Evolutionary conservation across 768 basidiomycete species (phyloP), one percentile per base, ranked within the genome.

Genomic region (Stropharia rugosoannulata): DNA sequence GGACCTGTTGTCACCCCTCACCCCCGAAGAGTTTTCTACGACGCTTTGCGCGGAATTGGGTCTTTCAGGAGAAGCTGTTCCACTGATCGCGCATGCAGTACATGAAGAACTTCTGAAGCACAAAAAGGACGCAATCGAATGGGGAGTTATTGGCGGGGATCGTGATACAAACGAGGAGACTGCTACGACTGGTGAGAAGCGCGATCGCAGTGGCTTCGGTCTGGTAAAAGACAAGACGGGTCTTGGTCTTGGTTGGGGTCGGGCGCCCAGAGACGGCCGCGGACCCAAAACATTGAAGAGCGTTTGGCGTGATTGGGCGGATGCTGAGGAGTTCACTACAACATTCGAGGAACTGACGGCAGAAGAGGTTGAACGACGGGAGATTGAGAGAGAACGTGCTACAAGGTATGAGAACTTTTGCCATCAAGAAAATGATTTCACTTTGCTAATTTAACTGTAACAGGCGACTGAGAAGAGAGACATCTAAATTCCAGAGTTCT

Each of bases 101-200:
- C 94, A 96, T 68, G 97, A 98, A 66, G 97, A 99, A 66, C 81
- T 99, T 43, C 78, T 96, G 64, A 93, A 92, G 68, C 94, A 97
- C 70, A 98, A 96, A 69, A 92, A 91, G 63, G 95, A 97, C 67
- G 93, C 89, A 4, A 82, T 98, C 35, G 97, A 98, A 66, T 90
- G 94, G 85, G 93, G 96, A 16, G 84, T 98, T 27, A 80, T 98
- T 42, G 85, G 83, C 8, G 83, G 86, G 45, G 75, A 75, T 27
- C 61, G 73, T 15, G 75, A 76, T 39, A 53, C 62, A 22, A 66
- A 56, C 22, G 72, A 71, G 10, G 68, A 71, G n/a, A 56, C 52
- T 25, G 60, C 53, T 1, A 57, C 54, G 45, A 46, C 62, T 18
- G 65, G 67, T 22, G 73, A 66, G 51, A 68, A 75, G 39, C 71